A percentile compares a stretch with the other conserved stretches of the same genome.
phyloP scores from a whole-genome alignment of 805 yeast genomes.

The Zygotorulaspora chibaensis region DNA sequence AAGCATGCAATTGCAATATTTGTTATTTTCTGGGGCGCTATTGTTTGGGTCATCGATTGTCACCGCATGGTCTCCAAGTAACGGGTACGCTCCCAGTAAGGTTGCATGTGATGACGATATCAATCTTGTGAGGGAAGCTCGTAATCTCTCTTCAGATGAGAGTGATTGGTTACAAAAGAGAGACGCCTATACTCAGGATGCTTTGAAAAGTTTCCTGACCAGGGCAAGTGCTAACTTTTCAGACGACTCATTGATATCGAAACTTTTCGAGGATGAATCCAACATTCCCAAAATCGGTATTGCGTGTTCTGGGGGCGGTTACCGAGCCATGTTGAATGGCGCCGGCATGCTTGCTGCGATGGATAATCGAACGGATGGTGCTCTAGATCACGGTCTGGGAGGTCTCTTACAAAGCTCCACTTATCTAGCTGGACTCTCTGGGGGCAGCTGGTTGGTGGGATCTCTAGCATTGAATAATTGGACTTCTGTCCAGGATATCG shows the following conservation, averaged over 20 bases:
- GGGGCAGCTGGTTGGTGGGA: slow-evolving; percentile 80
- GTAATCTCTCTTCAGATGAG: slow-evolving; percentile 43
- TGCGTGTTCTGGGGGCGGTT: slow-evolving; percentile 81
- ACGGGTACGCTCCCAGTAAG: slow-evolving; percentile 54
- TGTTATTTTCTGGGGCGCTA: slow-evolving; percentile 8
- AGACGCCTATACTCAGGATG: slow-evolving; percentile 11
- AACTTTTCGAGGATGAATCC: slow-evolving; percentile 4
- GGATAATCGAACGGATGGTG: slow-evolving; percentile 63
- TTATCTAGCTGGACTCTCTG: slow-evolving; percentile 74
- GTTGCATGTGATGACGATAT: slow-evolving; percentile 40
- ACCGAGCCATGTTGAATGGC: slow-evolving; percentile 77
- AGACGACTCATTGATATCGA: slow-evolving; percentile 23
- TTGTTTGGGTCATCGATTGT: slow-evolving; percentile 5
- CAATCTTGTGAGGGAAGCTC: slow-evolving; percentile 42
- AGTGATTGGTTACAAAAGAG: slow-evolving; percentile 43
- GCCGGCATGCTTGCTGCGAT: slow-evolving; percentile 82
- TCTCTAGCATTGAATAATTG: slow-evolving; percentile 66
- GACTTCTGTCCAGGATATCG: slow-evolving; percentile 62
- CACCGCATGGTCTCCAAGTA: slow-evolving; percentile 37
- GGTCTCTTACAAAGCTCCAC: slow-evolving; percentile 69
- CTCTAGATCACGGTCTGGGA: slow-evolving; percentile 56
- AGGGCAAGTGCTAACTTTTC: slow-evolving; percentile 20
- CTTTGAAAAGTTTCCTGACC: slow-evolving; percentile 15
- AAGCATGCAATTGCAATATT: slow-evolving; percentile 8
- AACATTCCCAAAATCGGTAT: slow-evolving; percentile 40